Evolutionary conservation across 1,139 yeast species (phyloP).

Genomic region (Kodamaea fungicola): DNA sequence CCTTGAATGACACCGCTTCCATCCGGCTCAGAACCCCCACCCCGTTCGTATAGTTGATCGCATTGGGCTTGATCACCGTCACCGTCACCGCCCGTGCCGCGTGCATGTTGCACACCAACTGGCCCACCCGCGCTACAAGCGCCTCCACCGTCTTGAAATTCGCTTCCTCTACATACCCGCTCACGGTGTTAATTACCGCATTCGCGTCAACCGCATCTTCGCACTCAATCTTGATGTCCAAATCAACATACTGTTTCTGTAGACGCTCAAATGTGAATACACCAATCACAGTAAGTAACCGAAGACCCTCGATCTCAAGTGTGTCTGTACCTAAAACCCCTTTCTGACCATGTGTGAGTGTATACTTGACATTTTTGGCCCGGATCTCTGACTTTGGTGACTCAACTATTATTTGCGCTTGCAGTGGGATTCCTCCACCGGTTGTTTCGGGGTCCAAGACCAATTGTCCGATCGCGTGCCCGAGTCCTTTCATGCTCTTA

Average conservation of each 20-base stretch:
- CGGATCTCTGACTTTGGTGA: constrained; percentile 56
- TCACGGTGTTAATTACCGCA: constrained; percentile 43
- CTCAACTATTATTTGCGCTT: constrained; percentile 40
- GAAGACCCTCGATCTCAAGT: constrained; percentile 50
- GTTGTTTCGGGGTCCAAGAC: constrained; percentile 48
- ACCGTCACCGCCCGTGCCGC: constrained; percentile 37
- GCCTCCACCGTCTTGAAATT: constrained; percentile 93
- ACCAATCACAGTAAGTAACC: constrained; percentile 76
- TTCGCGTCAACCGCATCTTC: constrained; percentile 20
- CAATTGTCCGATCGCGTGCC: constrained; percentile 46
- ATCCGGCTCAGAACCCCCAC: constrained; percentile 81
- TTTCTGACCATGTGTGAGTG: constrained; percentile 25
- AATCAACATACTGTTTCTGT: constrained; percentile 68
- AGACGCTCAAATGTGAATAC: constrained; percentile 86
- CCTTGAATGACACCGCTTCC: constrained; percentile 32
- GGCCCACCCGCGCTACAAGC: constrained; percentile 70
- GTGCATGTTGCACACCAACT: constrained; percentile 46
- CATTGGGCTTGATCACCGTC: constrained; percentile 80
- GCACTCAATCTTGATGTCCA: constrained; percentile 52
- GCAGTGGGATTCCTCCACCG: constrained; percentile 41
- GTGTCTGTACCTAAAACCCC: constrained; percentile 26
- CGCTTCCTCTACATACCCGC: constrained; percentile 63
- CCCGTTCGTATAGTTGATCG: constrained; percentile 80
- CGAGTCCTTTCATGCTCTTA: constrained; percentile 55
- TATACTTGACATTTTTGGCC: constrained; percentile 48